Evolutionary conservation across 192 early-diverging fungal species (phyloP).

Genomic region (Backusella morwellensis): DNA sequence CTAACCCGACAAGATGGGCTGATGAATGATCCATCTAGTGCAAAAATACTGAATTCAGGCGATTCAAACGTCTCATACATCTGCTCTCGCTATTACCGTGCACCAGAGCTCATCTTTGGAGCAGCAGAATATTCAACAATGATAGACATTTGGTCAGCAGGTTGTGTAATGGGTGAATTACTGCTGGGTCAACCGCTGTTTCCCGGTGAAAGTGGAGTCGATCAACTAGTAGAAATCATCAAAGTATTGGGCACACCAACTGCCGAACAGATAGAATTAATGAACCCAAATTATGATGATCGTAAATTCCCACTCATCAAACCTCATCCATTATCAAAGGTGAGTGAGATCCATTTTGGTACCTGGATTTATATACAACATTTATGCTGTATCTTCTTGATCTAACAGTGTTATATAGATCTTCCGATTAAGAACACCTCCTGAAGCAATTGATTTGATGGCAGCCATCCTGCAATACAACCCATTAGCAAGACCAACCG

Average conservation of each 20-base stretch:
- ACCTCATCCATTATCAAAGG: constrained; percentile 86
- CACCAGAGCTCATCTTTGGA: constrained; percentile 96
- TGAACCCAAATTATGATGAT: constrained; percentile 98
- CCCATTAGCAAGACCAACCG: constrained; percentile 74
- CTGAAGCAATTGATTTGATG: constrained; percentile 88
- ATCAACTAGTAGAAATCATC: constrained; percentile 99
- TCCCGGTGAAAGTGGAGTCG: constrained; percentile 95
- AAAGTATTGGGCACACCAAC: constrained; percentile 98
- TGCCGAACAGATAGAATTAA: constrained; percentile 91
- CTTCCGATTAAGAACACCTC: constrained; percentile 81
- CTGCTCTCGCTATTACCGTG: constrained; percentile 96
- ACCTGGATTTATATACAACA: neutral
- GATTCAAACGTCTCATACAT: constrained; percentile 99
- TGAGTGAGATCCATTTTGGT: constrained; percentile 16
- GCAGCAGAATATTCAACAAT: constrained; percentile 89
- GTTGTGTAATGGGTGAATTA: constrained; percentile 96
- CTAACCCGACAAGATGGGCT: neutral
- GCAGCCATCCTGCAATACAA: constrained; percentile 89
- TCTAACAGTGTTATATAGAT: constrained; percentile 42
- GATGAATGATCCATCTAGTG: constrained; percentile 44
- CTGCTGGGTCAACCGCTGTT: constrained; percentile 93
- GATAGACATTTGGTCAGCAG: constrained; percentile 94
- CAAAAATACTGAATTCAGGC: constrained; percentile 90
- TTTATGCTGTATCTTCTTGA: no score
- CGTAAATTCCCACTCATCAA: constrained; percentile 99